Conservation (phyloP, 768 basidiomycete genomes). For the Inosperma sp. region DNA sequence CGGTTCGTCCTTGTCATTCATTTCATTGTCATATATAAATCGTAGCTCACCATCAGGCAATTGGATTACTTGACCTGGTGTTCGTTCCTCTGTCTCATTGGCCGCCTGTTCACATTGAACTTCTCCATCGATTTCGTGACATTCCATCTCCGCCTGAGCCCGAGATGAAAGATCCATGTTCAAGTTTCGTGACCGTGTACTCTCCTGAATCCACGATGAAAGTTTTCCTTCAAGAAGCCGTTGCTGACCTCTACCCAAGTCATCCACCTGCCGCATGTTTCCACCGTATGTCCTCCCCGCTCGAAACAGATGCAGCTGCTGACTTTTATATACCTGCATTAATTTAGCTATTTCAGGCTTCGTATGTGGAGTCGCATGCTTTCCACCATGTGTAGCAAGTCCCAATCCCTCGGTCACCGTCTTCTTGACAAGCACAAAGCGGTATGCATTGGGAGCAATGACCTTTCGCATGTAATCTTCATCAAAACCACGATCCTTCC, state of each 20-base stretch:
- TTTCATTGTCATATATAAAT: background rate
- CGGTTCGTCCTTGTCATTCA: background rate
- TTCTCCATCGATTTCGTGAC: background rate
- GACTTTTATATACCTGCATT: conserved; percentile 14
- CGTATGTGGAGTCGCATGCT: conserved; percentile 21
- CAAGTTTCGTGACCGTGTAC: background rate
- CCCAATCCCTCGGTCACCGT: conserved; percentile 23
- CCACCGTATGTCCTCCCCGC: conserved; percentile 16
- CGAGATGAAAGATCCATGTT: too few species aligned
- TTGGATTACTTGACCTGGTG: background rate
- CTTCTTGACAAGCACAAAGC: conserved; percentile 26
- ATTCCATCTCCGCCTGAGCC: too few species aligned
- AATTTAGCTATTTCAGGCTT: conserved; percentile 19
- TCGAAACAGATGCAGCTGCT: conserved; percentile 19
- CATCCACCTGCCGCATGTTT: conserved; percentile 12
- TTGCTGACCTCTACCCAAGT: conserved; percentile 13
- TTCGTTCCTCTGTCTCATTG: background rate
- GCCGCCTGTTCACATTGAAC: background rate
- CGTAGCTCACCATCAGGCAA: background rate
- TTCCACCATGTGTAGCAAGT: conserved; percentile 15
- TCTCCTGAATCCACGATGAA: conserved; percentile 4
- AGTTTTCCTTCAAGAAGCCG: conserved; percentile 11
- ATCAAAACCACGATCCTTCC: conserved; percentile 27
- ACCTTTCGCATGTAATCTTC: conserved; percentile 25
- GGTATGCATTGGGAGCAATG: conserved; percentile 28